Evolutionary conservation across 495 filamentous ascomycete species (phyloP), one percentile per base, ranked within the genome.

Genomic region (Podospora pseudocomata): DNA sequence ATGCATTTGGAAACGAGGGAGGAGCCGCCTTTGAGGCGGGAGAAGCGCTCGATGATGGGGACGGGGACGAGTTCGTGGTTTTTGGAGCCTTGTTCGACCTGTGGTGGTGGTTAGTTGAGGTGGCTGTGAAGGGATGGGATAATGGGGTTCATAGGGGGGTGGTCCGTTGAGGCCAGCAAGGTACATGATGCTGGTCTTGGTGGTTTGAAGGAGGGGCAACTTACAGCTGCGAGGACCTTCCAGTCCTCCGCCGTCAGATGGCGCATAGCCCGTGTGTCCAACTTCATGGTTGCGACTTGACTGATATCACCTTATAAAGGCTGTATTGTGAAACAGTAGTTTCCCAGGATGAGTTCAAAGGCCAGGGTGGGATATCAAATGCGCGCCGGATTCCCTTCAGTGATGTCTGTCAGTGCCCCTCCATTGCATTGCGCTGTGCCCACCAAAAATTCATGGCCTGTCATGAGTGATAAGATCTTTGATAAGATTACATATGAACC

Each of bases 61-160:
- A 94, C 97, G 1, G 95, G 95, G 19, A 99, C 93, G 53, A 98
- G 84, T 81, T 98, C 95, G 80, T 99, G 95, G 83, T 98, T 98
- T 74, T 90, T 93, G 80, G 90, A 93, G 74, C 94, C 96, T 75
- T 88, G 88, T 79, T 99, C 95, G 72, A 94, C 90, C 93, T 97
- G 68, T 54, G 73, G 18, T 56, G 32, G 19, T 64, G 39, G 39
- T 49, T 49, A 49, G 44, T 39, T 28, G 54, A 23, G 55, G 63
- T 54, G 63, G 18, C 57, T 15, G 23, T 54, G 55, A 16, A 49
- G 39, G 39, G 39, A 6, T 49, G 15, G 7, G 39, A 49, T 97
- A 67, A 57, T 73, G n/a, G 58, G 23, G 64, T 6, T 49, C 2
- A 44, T 39, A 26, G 20, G 54, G 27, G 55, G 63, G 44, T 63